These are phyloP conservation scores for Sanghuangporus weigelae DNA, from an alignment of 1,284 basidiomycete species.

Conservation along the genomic window DNA sequence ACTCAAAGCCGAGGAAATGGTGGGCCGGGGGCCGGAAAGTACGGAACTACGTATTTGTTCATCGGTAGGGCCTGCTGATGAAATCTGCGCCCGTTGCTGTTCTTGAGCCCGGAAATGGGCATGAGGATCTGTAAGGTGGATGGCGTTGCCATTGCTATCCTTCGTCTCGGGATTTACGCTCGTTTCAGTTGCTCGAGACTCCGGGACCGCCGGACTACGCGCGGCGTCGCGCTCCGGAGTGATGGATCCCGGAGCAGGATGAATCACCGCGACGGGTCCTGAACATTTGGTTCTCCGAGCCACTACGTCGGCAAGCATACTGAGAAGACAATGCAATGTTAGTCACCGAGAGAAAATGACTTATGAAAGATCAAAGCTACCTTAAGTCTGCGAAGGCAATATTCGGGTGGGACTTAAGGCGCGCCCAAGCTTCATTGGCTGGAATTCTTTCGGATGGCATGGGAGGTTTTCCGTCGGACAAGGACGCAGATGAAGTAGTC, in stretches of 20 bases:
- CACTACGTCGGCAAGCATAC: slow-evolving; percentile 76
- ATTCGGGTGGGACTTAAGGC: slow-evolving; percentile 85
- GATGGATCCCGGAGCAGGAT: slow-evolving; percentile 48
- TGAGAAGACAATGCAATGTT: background rate
- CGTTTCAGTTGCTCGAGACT: background rate
- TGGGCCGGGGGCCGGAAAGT: background rate
- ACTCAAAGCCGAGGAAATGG: background rate
- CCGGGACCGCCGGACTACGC: slow-evolving; percentile 25
- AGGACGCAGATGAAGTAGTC: slow-evolving; percentile 16
- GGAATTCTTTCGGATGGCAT: slow-evolving; percentile 53
- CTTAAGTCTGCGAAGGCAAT: slow-evolving; percentile 76
- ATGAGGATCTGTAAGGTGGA: slow-evolving; percentile 49
- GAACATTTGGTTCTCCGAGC: slow-evolving; percentile 75
- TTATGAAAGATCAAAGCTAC: slow-evolving; percentile 28
- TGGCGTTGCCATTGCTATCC: slow-evolving; percentile 20
- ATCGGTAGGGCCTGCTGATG: background rate
- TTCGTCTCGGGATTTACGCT: slow-evolving; percentile 16
- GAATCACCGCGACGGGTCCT: slow-evolving; percentile 65
- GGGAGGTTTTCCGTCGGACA: slow-evolving; percentile 21
- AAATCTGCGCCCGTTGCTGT: slow-evolving; percentile 34
- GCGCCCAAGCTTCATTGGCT: slow-evolving; percentile 80
- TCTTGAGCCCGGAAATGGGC: slow-evolving; percentile 40
- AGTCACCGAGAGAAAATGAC: background rate
- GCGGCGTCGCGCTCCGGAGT: slow-evolving; percentile 40
- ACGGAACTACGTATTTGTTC: background rate